These are phyloP conservation scores for Ogataea henricii DNA, from an alignment of 805 yeast species.

Conservation along the genomic window DNA sequence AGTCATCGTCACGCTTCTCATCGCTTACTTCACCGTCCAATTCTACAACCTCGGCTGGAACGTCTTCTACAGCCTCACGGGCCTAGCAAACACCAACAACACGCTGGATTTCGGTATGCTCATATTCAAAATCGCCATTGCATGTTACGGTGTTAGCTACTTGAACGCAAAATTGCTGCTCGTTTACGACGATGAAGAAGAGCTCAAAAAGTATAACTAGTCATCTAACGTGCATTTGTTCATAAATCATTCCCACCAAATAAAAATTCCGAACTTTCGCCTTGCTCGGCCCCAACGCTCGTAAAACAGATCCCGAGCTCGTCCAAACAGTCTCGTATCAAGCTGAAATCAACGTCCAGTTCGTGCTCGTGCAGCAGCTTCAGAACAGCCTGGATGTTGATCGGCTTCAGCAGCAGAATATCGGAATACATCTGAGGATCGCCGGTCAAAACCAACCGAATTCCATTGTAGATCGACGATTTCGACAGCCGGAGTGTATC, in stretches of 20 bases:
- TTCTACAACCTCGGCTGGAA: slow-evolving; percentile 16
- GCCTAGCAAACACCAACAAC: slow-evolving; percentile 5
- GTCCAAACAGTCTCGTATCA: slow-evolving; percentile 31
- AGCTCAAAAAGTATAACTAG: slow-evolving; percentile 31
- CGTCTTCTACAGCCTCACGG: slow-evolving; percentile 8
- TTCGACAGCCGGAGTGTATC: slow-evolving; percentile 12
- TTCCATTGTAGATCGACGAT: slow-evolving; percentile 16
- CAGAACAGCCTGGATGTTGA: slow-evolving; percentile 23
- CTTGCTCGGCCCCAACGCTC: slow-evolving; percentile 2
- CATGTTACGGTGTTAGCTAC: slow-evolving; percentile 20
- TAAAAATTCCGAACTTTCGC: slow-evolving; percentile 1
- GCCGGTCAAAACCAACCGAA: slow-evolving; percentile 20
- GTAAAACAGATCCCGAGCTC: slow-evolving; percentile 33
- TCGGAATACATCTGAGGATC: slow-evolving; percentile 20
- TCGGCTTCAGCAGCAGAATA: slow-evolving; percentile 29
- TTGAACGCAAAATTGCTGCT: slow-evolving; percentile 27
- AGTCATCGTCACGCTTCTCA: slow-evolving; percentile 9
- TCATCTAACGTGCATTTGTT: slow-evolving; percentile 3
- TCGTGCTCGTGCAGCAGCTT: slow-evolving; percentile 18
- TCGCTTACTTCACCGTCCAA: slow-evolving; percentile 16
- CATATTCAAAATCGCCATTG: slow-evolving; percentile 18
- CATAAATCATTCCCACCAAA: not conserved
- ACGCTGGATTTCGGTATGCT: slow-evolving; percentile 19
- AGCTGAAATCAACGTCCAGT: slow-evolving; percentile 20
- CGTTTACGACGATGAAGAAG: slow-evolving; percentile 27